Evolutionary conservation across 169 alveolate genomes (phyloP), one percentile per base, ranked within the genome.

Genomic region (Plasmodium ovale): DNA sequence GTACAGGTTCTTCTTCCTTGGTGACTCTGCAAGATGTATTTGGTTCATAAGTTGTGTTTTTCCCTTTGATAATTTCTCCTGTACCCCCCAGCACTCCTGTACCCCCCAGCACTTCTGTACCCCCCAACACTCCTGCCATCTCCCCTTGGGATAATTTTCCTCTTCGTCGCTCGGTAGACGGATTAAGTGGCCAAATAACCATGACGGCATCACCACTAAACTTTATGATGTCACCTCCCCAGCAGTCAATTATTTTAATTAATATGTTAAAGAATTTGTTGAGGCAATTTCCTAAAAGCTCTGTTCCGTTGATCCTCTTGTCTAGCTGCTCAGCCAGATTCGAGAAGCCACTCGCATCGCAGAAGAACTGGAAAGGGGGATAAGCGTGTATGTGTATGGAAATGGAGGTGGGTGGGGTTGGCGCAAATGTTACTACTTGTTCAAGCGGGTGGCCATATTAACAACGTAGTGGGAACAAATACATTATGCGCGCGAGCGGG

Each of bases 211-310:
- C 97, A 2, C 98, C 98, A 59, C 96, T 94, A 72, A 96, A 96
- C 93, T 95, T 95, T 84, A 96, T 92, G 23, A 96, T 94, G 73
- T 95, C 98, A 0, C 97, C 98, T 4, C 97, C 97, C 96, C 96
- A 95, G 37, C 84, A 87, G 39, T 95, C 92, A 3, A 95, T 95
- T 33, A 94, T 92, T 49, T 93, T 89, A 3, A 95, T 95, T 42
- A 95, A 62, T 37, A 96, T 96, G 56, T 94, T 94, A 59, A 94
- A 95, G 62, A 95, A 95, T 72, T 92, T 91, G 64, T 95, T 95
- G 59, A 95, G 88, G 65, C 94, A 94, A 25, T 91, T 77, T 1
- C 97, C 97, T 12, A 95, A 71, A 6, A 93, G 89, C 29, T 94
- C 97, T 1, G 96, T 96, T 1, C 96, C 96, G 37, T 92, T 92